Evolutionary conservation across 768 basidiomycete genomes (phyloP).

Genomic region (Calocera viscosa): DNA sequence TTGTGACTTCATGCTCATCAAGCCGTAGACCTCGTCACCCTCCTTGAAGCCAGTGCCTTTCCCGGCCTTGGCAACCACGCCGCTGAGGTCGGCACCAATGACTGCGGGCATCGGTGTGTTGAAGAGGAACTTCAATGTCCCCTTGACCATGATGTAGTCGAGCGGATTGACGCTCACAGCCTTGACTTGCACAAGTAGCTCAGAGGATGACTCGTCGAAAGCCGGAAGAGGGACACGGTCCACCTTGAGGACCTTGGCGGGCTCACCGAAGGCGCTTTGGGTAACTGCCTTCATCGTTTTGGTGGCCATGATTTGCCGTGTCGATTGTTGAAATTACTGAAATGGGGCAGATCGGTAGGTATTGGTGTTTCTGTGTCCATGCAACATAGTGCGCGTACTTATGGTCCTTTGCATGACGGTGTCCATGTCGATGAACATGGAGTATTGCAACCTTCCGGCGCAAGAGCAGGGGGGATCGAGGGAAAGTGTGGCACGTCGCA

Average conservation of each 20-base stretch:
- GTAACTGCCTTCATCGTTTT: not conserved
- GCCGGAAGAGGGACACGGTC: not conserved
- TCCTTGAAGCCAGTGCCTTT: not conserved
- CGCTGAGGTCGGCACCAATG: not conserved
- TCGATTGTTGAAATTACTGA: not conserved
- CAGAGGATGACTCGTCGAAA: not conserved
- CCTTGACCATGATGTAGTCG: not conserved
- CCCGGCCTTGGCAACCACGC: not conserved
- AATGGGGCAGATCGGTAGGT: too few species aligned
- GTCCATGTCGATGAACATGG: too few species aligned
- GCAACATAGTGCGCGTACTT: too few species aligned
- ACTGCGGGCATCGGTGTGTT: not conserved
- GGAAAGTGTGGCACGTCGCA: too few species aligned
- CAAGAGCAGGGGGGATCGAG: too few species aligned
- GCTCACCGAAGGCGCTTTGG: not conserved
- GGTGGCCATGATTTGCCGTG: not conserved
- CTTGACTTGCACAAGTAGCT: not conserved
- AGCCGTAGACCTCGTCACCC: not conserved
- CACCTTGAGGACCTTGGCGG: not conserved
- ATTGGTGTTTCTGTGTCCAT: too few species aligned
- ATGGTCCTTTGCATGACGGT: too few species aligned
- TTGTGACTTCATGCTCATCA: not conserved
- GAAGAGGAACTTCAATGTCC: not conserved
- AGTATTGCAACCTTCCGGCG: too few species aligned
- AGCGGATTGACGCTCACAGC: conserved; percentile 1